These are phyloP conservation scores for Casuarina cunninghamiana DNA, from an alignment of 306 rosid genomes.

Conservation along the genomic window DNA sequence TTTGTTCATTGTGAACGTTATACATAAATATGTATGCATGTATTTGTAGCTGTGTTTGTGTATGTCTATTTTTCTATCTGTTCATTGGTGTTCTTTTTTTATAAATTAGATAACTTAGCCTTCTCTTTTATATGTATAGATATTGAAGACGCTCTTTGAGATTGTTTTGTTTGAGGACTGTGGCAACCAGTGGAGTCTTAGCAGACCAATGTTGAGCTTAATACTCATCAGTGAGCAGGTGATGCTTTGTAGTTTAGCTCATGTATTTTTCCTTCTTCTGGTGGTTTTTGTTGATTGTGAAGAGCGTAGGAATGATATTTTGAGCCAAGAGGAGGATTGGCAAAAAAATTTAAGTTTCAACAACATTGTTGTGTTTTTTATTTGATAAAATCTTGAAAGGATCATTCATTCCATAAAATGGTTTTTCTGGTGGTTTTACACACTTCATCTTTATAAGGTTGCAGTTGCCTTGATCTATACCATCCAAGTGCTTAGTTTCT, in stretches of 20 bases:
- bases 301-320: not conserved
- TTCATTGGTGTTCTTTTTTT: not conserved
- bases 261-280: not conserved
- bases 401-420: not conserved
- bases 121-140: conserved; percentile 25
- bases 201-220: conserved; percentile 68
- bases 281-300: not conserved
- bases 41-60: not conserved
- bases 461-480: not conserved
- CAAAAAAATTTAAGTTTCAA: not conserved
- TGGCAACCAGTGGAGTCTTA: conserved; percentile 64
- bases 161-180: conserved; percentile 61
- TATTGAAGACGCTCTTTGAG: conserved; percentile 64
- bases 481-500: not conserved
- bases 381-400: not conserved
- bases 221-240: conserved; percentile 68
- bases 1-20: not conserved
- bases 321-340: not conserved
- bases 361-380: not conserved
- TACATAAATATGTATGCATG: not conserved
- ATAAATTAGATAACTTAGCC: not conserved
- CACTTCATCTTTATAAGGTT: not conserved
- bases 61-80: not conserved
- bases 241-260: not conserved
- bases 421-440: not conserved